Evolutionary conservation across 1,139 yeast species (phyloP).

Genomic region (Scheffersomyces lignicola): DNA sequence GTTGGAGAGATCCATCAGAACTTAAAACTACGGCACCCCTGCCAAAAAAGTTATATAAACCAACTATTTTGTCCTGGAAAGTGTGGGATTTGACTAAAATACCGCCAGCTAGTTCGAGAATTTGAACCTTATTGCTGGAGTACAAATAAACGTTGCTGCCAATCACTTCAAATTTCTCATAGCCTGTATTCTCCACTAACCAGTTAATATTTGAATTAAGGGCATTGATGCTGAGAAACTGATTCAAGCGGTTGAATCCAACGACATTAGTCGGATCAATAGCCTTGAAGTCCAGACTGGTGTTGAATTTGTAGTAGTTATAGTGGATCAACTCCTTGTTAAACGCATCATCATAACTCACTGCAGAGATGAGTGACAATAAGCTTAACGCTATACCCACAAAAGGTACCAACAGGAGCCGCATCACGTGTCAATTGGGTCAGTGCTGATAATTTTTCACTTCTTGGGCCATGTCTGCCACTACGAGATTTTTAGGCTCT

Average conservation of each 20-base stretch:
- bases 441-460: too few species aligned
- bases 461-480: too few species aligned
- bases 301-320: not conserved
- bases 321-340: conserved; percentile 29
- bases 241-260: not conserved
- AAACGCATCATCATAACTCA: conserved; percentile 39
- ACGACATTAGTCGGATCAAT: conserved; percentile 3
- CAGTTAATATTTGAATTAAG: conserved; percentile 1
- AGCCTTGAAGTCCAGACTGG: conserved; percentile 3
- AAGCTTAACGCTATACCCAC: not conserved
- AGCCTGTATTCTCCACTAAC: not conserved
- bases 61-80: too few species aligned
- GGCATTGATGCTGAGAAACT: not conserved
- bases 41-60: conserved; percentile 16
- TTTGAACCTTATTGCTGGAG: not conserved
- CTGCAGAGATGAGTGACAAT: conserved; percentile 11
- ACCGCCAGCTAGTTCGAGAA: not conserved
- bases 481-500: too few species aligned
- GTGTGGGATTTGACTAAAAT: conserved; percentile 1
- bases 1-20: conserved; percentile 13
- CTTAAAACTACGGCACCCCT: conserved; percentile 21
- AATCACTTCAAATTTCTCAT: not conserved
- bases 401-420: not conserved
- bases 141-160: conserved; percentile 1
- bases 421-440: too few species aligned